Conservation (phyloP, 1,139 yeast species). For the Saccharomyces hybrid region DNA sequence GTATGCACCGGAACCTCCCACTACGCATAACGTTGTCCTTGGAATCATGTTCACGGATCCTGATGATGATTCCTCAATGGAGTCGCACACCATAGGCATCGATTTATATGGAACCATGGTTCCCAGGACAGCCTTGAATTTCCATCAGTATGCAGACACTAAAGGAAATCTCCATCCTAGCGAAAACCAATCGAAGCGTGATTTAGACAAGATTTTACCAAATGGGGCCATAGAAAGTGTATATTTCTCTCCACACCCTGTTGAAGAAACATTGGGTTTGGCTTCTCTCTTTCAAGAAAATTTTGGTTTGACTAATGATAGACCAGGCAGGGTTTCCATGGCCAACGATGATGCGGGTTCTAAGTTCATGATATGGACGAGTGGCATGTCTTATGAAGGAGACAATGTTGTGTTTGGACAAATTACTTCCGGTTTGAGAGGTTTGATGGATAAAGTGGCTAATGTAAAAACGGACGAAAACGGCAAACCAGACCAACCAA, state of each 20-base stretch:
- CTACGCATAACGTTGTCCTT: conserved; percentile 23
- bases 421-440: conserved; percentile 57
- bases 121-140: conserved; percentile 64
- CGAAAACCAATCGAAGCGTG: conserved; percentile 14
- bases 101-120: conserved; percentile 65
- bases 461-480: conserved; percentile 37
- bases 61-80: not conserved
- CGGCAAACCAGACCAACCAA: conserved; percentile 37
- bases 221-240: conserved; percentile 55
- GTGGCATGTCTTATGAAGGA: conserved; percentile 34
- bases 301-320: conserved; percentile 53
- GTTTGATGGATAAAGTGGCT: conserved; percentile 44
- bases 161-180: conserved; percentile 44
- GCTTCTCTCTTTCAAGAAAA: conserved; percentile 45
- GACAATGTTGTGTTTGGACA: conserved; percentile 71
- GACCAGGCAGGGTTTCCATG: conserved; percentile 66
- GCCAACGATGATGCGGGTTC: conserved; percentile 67
- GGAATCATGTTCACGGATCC: conserved; percentile 20
- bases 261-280: not conserved
- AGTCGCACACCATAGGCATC: not conserved
- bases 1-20: conserved; percentile 31
- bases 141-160: conserved; percentile 51
- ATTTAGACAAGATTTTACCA: not conserved
- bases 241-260: conserved; percentile 52
- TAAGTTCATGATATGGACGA: conserved; percentile 48